A percentile compares a stretch with the other conserved stretches of the same genome.
Evolutionary conservation across 2,329 filamentous ascomycete species (phyloP).

Genomic region (Trichoderma atrobrunneum): DNA sequence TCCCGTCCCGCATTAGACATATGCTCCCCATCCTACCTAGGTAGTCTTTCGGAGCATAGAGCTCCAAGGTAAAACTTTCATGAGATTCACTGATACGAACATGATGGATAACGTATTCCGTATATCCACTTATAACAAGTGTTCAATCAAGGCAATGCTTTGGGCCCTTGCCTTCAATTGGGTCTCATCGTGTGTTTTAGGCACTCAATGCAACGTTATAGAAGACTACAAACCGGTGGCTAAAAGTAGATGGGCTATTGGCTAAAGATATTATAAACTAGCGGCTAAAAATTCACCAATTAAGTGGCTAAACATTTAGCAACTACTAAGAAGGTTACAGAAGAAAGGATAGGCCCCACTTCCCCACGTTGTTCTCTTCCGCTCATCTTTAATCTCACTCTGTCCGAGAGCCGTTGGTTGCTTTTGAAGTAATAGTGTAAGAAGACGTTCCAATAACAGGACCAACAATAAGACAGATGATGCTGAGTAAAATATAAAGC

Average conservation of each 20-base stretch:
- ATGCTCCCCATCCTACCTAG: not conserved
- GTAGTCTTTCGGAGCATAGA: not conserved
- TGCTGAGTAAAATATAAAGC: not conserved
- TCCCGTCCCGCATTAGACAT: not conserved
- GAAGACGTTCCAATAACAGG: not conserved
- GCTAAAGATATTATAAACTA: conserved; percentile 2
- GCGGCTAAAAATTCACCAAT: conserved; percentile 7
- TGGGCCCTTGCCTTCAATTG: not conserved
- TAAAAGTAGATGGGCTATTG: not conserved
- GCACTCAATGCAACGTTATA: not conserved
- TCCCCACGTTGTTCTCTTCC: not conserved
- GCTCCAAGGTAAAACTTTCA: not conserved
- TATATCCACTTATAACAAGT: not conserved
- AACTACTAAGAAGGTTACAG: not conserved
- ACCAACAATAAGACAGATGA: not conserved
- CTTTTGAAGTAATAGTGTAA: not conserved
- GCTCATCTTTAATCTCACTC: not conserved
- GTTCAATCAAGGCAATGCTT: not conserved
- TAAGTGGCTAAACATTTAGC: conserved; percentile 13
- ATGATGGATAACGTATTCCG: not conserved
- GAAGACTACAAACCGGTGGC: not conserved
- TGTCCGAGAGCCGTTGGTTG: not conserved
- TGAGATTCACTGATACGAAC: not conserved
- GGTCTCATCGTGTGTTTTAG: not conserved
- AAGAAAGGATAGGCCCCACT: not conserved